phyloP scores from a whole-genome alignment of 2,329 filamentous ascomycete genomes.

The Verticillium dahliae region DNA sequence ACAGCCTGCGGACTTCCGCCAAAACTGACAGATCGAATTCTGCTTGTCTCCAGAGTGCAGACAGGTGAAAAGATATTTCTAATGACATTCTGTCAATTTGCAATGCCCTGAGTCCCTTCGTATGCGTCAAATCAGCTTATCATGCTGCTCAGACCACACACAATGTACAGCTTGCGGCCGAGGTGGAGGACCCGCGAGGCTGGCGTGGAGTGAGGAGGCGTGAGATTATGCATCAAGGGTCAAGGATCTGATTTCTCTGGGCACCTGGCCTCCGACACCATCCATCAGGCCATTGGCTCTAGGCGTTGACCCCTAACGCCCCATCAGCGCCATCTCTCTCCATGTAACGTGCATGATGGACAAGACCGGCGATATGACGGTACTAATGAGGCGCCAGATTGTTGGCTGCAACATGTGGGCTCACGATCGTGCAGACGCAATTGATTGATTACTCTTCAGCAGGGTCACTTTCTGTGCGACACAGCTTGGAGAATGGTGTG shows the following conservation, averaged over 20 bases:
- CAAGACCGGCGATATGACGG: neutral
- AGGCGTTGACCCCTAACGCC: neutral
- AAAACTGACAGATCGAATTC: neutral
- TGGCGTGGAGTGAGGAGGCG: no score
- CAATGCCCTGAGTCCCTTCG: neutral
- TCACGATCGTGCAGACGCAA: neutral
- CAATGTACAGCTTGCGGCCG: no score
- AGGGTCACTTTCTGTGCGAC: neutral
- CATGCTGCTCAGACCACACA: neutral
- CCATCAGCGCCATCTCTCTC: neutral
- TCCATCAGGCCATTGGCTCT: neutral
- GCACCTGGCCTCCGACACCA: neutral
- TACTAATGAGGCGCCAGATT: neutral
- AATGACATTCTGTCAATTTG: neutral
- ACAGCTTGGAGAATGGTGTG: no score
- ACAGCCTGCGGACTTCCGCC: neutral
- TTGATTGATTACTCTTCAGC: neutral
- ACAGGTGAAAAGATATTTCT: no score
- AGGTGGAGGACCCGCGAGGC: no score
- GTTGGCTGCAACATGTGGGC: neutral
- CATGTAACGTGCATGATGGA: neutral
- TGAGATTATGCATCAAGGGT: no score
- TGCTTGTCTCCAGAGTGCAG: neutral
- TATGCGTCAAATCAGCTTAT: neutral
- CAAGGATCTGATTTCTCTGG: neutral